Conservation (phyloP, 2,329 filamentous ascomycete species). For the Plectosphaerella sp. region DNA sequence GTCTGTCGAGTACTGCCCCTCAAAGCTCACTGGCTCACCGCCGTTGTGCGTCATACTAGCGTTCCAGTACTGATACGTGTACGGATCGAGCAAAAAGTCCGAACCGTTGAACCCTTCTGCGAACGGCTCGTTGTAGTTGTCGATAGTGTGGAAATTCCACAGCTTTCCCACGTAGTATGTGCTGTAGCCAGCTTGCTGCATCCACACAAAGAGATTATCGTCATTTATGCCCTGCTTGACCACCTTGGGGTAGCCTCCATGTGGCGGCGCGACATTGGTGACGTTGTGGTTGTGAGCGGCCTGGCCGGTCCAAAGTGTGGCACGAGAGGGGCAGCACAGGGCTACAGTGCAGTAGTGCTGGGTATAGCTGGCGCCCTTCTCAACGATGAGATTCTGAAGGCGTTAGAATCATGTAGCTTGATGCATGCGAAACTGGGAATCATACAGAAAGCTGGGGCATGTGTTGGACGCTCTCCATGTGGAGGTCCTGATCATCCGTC, state of each 20-base stretch:
- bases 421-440: conserved; percentile 2
- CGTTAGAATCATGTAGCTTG: not conserved
- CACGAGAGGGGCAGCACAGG: conserved; percentile 20
- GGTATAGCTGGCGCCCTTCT: conserved; percentile 17
- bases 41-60: conserved; percentile 26
- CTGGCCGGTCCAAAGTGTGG: conserved; percentile 16
- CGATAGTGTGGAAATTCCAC: conserved; percentile 42
- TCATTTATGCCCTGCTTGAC: conserved; percentile 42
- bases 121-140: conserved; percentile 45
- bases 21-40: conserved; percentile 41
- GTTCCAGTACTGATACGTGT: conserved; percentile 65
- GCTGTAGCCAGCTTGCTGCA: conserved; percentile 44
- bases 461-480: conserved; percentile 50
- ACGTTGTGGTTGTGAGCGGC: conserved; percentile 21
- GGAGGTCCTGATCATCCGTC: conserved; percentile 20
- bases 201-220: conserved; percentile 44
- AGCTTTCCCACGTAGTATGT: conserved; percentile 51
- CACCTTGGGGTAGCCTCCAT: conserved; percentile 42
- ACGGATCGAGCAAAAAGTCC: conserved; percentile 56
- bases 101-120: conserved; percentile 53
- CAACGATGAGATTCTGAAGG: conserved; percentile 14
- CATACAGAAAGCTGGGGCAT: conserved; percentile 35
- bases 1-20: conserved; percentile 49
- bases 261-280: not conserved
- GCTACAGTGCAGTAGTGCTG: conserved; percentile 23